Percentiles rank a stretch among this genome's conserved stretches.
These are phyloP conservation scores for Rickenella mellea DNA, from an alignment of 768 basidiomycete genomes.

Conservation along the genomic window DNA sequence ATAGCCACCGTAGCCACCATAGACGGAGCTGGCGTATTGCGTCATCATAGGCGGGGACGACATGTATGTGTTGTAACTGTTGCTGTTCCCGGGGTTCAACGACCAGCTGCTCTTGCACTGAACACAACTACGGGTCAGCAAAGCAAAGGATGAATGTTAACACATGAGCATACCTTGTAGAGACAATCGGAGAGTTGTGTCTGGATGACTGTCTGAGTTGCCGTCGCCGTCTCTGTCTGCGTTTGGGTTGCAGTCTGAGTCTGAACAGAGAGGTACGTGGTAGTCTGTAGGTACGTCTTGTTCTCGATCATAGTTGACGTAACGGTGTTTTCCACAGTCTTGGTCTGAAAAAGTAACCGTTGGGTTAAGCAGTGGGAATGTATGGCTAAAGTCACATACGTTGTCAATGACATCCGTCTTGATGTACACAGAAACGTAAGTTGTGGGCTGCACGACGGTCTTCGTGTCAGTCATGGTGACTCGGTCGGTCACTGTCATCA, in stretches of 20 bases:
- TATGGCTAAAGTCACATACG: slow-evolving; percentile 22
- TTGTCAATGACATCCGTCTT: slow-evolving; percentile 50
- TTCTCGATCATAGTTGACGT: slow-evolving; percentile 43
- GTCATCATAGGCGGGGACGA: slow-evolving; percentile 11
- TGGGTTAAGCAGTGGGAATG: slow-evolving; percentile 1
- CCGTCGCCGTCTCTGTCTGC: slow-evolving; percentile 23
- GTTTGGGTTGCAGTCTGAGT: slow-evolving; percentile 21
- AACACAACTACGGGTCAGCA: slow-evolving; percentile 9
- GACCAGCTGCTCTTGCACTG: slow-evolving; percentile 54
- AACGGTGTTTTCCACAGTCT: slow-evolving; percentile 47
- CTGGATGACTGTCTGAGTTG: slow-evolving; percentile 32
- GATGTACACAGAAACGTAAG: slow-evolving; percentile 42
- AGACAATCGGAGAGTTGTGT: slow-evolving; percentile 47
- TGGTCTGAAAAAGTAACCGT: slow-evolving; percentile 29
- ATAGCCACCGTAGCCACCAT: slow-evolving; percentile 11
- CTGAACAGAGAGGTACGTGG: slow-evolving; percentile 32
- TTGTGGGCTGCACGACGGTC: slow-evolving; percentile 50
- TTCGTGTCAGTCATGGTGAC: slow-evolving; percentile 43
- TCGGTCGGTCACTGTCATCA: slow-evolving; percentile 38
- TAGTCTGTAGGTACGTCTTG: slow-evolving; percentile 38
- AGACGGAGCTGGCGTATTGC: slow-evolving; percentile 4
- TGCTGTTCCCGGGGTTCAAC: slow-evolving; percentile 41
- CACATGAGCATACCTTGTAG: slow-evolving; percentile 26
- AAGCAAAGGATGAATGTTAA: slow-evolving; percentile 1
- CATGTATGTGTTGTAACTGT: slow-evolving; percentile 37